A percentile compares a stretch with the other conserved stretches of the same genome.
These are phyloP conservation scores for Iris macrosiphon DNA, from an alignment of 106 monocot species.

Conservation along the genomic window DNA sequence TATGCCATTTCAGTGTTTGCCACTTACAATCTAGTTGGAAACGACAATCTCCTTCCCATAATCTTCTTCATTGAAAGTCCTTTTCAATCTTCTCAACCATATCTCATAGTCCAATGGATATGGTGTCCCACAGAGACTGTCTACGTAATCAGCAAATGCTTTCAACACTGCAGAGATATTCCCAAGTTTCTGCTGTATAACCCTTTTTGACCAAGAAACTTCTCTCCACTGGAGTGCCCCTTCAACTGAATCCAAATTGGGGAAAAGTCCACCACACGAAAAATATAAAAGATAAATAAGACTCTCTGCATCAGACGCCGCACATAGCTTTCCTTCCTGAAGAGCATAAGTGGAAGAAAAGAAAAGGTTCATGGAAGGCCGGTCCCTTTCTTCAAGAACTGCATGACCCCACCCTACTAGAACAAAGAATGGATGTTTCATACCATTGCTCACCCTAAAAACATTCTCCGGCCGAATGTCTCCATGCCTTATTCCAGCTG, in stretches of 20 bases:
- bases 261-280: constrained; percentile 60
- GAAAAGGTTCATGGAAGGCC: constrained; percentile 68
- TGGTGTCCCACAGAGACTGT: constrained; percentile 25
- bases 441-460: constrained; percentile 32
- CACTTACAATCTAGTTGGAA: constrained; percentile 17
- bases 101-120: constrained; percentile 29
- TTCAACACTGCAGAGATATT: constrained; percentile 22
- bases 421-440: constrained; percentile 46
- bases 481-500: constrained; percentile 75
- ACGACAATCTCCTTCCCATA: constrained; percentile 28
- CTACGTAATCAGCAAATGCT: constrained; percentile 34
- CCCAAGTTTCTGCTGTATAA: constrained; percentile 19
- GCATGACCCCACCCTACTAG: constrained; percentile 89
- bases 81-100: constrained; percentile 23
- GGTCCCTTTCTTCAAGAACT: constrained; percentile 78
- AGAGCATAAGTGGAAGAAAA: constrained; percentile 83
- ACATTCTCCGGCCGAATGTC: constrained; percentile 78
- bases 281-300: constrained; percentile 74
- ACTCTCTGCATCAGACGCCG: constrained; percentile 84
- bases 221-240: constrained; percentile 32
- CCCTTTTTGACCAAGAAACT: constrained; percentile 16
- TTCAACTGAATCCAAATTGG: constrained; percentile 75
- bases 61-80: constrained; percentile 2
- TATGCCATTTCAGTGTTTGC: neutral
- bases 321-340: constrained; percentile 75